A percentile compares a stretch with the other conserved stretches of the same genome.
These are phyloP conservation scores for Protostelium mycophagum DNA, from an alignment of 78 protist species.

Conservation along the genomic window DNA sequence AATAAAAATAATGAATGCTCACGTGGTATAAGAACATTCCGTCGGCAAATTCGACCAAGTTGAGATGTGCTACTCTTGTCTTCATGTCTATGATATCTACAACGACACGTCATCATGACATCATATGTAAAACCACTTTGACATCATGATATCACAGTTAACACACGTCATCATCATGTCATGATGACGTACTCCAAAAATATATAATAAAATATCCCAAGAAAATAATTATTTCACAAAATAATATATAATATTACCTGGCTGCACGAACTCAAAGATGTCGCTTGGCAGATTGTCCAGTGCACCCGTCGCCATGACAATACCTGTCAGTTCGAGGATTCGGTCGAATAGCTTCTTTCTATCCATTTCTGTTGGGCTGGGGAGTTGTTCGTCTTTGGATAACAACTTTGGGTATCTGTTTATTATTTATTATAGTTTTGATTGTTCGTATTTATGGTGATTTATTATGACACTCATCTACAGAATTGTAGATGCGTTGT, in stretches of 20 bases:
- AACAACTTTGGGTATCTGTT: neutral
- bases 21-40: neutral
- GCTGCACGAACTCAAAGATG: neutral
- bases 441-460: no score
- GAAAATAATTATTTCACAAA: no score
- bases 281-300: neutral
- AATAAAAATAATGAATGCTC: no score
- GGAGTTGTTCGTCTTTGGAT: neutral
- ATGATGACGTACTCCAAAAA: neutral
- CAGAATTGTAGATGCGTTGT: no score
- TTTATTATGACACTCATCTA: no score
- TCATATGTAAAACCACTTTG: no score
- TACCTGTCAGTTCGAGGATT: neutral
- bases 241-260: neutral
- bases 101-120: no score
- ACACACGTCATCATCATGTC: no score
- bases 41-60: neutral
- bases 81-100: neutral
- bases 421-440: no score
- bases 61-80: neutral
- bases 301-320: neutral
- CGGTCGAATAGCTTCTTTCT: neutral
- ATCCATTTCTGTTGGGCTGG: neutral
- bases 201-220: no score
- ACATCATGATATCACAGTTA: no score